Conservation (phyloP, 257 asterid genomes). For the Solanum appendiculatum region DNA sequence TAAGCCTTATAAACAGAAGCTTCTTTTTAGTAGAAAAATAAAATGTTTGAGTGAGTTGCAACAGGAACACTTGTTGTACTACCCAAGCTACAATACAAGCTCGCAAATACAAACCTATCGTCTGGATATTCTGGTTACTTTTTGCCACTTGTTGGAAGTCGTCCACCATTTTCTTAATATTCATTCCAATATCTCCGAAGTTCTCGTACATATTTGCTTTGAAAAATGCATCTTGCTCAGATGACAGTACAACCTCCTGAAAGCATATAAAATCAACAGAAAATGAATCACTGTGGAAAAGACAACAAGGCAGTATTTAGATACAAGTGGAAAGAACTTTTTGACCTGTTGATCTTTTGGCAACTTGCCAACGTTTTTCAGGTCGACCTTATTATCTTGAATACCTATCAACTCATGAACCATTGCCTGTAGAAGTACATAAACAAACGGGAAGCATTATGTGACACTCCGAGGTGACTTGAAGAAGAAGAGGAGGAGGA, state of each 20-base stretch:
- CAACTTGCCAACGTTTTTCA: conserved; percentile 52
- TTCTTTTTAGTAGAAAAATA: neutral
- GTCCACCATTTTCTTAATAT: conserved; percentile 87
- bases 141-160: conserved; percentile 91
- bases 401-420: conserved; percentile 92
- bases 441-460: conserved; percentile 5
- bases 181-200: conserved; percentile 98
- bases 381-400: conserved; percentile 89
- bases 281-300: conserved; percentile 2
- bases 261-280: conserved; percentile 5
- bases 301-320: conserved; percentile 2
- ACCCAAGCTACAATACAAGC: neutral
- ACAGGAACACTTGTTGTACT: neutral
- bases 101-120: conserved; percentile 62
- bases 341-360: conserved; percentile 85
- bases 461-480: neutral
- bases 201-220: conserved; percentile 88
- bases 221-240: conserved; percentile 96
- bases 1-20: conserved; percentile 12
- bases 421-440: conserved; percentile 59
- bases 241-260: conserved; percentile 93
- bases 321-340: conserved; percentile 5
- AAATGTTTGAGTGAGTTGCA: neutral
- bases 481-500: neutral
- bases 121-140: conserved; percentile 96